A percentile compares a stretch with the other conserved stretches of the same genome.
Conservation (phyloP, 768 basidiomycete species). For the Erythrobasidium yunnanense region DNA sequence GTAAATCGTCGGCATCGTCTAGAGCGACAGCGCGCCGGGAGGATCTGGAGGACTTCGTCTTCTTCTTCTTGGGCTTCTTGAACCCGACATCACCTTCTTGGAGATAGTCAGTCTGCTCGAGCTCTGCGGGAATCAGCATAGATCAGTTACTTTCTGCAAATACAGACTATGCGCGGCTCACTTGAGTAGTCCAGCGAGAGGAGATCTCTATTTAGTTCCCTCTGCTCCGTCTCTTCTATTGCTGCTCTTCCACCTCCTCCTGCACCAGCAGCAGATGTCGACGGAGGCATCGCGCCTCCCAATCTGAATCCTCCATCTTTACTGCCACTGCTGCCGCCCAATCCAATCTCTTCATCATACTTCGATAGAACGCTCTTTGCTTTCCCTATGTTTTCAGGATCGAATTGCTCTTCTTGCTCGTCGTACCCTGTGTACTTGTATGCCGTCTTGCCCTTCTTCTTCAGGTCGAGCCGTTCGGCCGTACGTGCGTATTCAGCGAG, state of each 20-base stretch:
- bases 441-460: conserved; percentile 59
- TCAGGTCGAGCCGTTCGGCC: conserved; percentile 67
- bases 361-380: conserved; percentile 66
- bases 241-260: conserved; percentile 9
- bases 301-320: conserved; percentile 67
- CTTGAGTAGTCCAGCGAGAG: conserved; percentile 82
- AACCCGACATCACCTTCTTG: conserved; percentile 87
- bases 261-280: conserved; percentile 40
- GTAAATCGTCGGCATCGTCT: conserved; percentile 43
- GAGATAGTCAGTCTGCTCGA: conserved; percentile 61
- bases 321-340: conserved; percentile 37
- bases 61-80: conserved; percentile 90
- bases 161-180: conserved; percentile 44
- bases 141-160: neutral
- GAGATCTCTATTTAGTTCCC: conserved; percentile 59
- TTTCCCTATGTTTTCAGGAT: conserved; percentile 66
- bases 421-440: conserved; percentile 85
- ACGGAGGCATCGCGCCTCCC: conserved; percentile 48
- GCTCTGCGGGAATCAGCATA: neutral
- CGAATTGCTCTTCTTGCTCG: conserved; percentile 84
- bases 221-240: conserved; percentile 29
- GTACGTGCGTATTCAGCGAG: conserved; percentile 77
- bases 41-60: conserved; percentile 60
- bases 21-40: conserved; percentile 40
- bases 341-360: conserved; percentile 83